A percentile compares a stretch with the other conserved stretches of the same genome.
These are phyloP conservation scores for Cytospora paraplurivora DNA, from an alignment of 2,329 filamentous ascomycete genomes.

Conservation along the genomic window DNA sequence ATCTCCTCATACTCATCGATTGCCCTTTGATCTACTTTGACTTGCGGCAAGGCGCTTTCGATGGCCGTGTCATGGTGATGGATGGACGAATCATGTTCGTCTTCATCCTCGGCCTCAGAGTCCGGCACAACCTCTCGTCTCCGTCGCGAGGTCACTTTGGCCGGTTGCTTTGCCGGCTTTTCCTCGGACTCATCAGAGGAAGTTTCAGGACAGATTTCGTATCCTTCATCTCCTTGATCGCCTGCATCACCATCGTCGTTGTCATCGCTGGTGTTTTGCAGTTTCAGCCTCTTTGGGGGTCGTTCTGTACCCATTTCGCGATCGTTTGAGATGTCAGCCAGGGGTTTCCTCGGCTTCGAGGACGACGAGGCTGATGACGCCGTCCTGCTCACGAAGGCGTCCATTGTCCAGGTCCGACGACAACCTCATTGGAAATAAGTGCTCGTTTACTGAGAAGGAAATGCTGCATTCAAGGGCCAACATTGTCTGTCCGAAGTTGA, in stretches of 20 bases:
- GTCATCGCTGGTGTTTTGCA: slow-evolving; percentile 32
- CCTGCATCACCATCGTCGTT: slow-evolving; percentile 40
- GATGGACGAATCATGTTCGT: slow-evolving; percentile 20
- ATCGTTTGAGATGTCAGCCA: slow-evolving; percentile 30
- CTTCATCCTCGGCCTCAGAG: slow-evolving; percentile 34
- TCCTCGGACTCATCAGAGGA: slow-evolving; percentile 25
- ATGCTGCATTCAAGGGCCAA: neutral
- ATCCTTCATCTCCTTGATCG: slow-evolving; percentile 36
- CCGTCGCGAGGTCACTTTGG: neutral
- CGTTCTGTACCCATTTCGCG: slow-evolving; percentile 32
- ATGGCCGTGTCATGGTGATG: slow-evolving; percentile 58
- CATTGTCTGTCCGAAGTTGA: no score
- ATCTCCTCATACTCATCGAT: slow-evolving; percentile 79
- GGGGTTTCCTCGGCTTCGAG: slow-evolving; percentile 24
- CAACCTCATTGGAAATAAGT: neutral
- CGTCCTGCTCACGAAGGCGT: slow-evolving; percentile 35
- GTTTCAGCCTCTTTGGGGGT: slow-evolving; percentile 41
- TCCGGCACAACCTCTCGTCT: slow-evolving; percentile 23
- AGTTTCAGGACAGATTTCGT: slow-evolving; percentile 26
- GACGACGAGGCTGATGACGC: slow-evolving; percentile 26
- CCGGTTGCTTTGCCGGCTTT: slow-evolving; percentile 7
- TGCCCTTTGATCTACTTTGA: slow-evolving; percentile 68
- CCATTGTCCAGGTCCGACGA: slow-evolving; percentile 30
- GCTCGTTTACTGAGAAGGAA: no score
- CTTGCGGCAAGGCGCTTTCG: slow-evolving; percentile 69